A percentile compares a stretch with the other conserved stretches of the same genome.
These are phyloP conservation scores for Hypoxylon sp. DNA, from an alignment of 2,329 filamentous ascomycete species.

Conservation along the genomic window DNA sequence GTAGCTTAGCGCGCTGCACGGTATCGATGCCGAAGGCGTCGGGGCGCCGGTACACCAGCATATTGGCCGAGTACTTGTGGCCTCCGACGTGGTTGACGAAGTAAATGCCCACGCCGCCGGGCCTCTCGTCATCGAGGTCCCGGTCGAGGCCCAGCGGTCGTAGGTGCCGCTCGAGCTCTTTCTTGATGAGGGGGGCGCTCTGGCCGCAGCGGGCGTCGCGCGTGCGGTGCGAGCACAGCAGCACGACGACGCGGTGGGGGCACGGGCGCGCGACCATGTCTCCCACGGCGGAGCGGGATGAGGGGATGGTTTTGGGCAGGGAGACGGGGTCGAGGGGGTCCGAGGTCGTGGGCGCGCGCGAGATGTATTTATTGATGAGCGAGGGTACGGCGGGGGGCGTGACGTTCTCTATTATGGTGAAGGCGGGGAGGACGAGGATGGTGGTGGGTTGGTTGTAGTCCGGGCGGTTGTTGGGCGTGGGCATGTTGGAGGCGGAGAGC, in stretches of 20 bases:
- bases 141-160: constrained; percentile 87
- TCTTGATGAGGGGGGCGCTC: constrained; percentile 88
- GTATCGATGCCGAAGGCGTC: constrained; percentile 70
- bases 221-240: constrained; percentile 95
- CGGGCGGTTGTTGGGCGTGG: constrained; percentile 76
- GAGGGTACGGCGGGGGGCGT: constrained; percentile 80
- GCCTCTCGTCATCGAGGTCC: constrained; percentile 88
- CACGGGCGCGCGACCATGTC: constrained; percentile 71
- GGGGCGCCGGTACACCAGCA: constrained; percentile 86
- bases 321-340: constrained; percentile 68
- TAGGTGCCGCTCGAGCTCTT: constrained; percentile 91
- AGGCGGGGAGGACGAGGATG: constrained; percentile 86
- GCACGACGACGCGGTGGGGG: constrained; percentile 87
- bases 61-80: constrained; percentile 95
- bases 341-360: constrained; percentile 79
- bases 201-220: constrained; percentile 95
- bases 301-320: constrained; percentile 56
- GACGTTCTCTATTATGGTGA: constrained; percentile 86
- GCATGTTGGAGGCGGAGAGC: constrained; percentile 93
- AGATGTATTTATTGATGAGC: constrained; percentile 80
- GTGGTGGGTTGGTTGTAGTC: constrained; percentile 80
- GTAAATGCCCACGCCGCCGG: constrained; percentile 94
- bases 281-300: constrained; percentile 53
- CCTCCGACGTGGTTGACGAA: constrained; percentile 97
- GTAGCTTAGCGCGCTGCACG: constrained; percentile 58